Conservation (phyloP, 2,329 filamentous ascomycete genomes). For the Aspergillus sp. region DNA sequence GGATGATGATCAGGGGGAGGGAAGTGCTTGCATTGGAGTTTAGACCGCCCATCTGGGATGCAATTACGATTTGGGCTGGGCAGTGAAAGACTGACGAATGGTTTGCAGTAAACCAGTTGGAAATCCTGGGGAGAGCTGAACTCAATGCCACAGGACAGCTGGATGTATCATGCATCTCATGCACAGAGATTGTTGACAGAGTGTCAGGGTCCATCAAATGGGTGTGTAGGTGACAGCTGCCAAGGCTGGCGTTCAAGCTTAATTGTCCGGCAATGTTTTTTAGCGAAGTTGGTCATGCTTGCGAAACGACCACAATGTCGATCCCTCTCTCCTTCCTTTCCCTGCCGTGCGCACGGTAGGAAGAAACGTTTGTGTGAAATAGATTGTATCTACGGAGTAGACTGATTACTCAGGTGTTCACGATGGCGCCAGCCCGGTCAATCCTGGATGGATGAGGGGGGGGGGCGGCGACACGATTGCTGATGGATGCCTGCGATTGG, state of each 20-base stretch:
- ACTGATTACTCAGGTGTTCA: neutral
- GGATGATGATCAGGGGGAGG: neutral
- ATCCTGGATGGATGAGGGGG: neutral
- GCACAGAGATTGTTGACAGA: neutral
- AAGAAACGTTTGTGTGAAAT: too few relatives aligned
- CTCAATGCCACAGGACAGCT: neutral
- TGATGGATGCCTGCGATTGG: neutral
- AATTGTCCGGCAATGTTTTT: constrained; percentile 11
- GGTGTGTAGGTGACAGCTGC: constrained; percentile 11
- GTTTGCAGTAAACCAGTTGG: neutral
- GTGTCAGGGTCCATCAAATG: constrained; percentile 7
- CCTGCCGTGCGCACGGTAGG: neutral
- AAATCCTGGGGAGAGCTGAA: neutral
- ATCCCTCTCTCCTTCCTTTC: neutral
- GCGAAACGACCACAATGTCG: constrained; percentile 5
- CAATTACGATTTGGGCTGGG: neutral
- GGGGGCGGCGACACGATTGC: neutral
- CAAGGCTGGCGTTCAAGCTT: constrained; percentile 22
- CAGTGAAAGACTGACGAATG: neutral
- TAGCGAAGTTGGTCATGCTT: constrained; percentile 5
- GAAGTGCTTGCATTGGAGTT: neutral
- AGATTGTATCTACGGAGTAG: too few relatives aligned
- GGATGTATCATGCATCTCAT: neutral
- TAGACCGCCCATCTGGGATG: neutral
- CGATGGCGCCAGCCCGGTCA: neutral